These are phyloP conservation scores for Ottelia alismoides DNA, from an alignment of 106 monocot species.

Conservation along the genomic window DNA sequence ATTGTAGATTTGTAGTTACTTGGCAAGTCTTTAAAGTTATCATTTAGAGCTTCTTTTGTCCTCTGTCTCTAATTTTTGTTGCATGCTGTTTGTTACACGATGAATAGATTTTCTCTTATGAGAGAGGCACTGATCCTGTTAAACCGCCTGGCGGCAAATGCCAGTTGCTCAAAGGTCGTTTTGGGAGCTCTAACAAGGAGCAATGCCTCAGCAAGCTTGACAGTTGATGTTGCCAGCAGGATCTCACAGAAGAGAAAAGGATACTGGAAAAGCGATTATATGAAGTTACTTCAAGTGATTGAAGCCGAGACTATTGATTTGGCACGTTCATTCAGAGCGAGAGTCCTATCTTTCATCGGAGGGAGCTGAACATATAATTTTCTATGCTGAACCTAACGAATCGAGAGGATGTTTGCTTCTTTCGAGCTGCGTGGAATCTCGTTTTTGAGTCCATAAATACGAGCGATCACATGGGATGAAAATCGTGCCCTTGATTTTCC, in stretches of 20 bases:
- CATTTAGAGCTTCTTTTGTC: background rate
- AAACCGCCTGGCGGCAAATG: slow-evolving; percentile 69
- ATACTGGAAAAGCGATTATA: background rate
- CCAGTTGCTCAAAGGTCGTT: slow-evolving; percentile 36
- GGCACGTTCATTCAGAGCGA: slow-evolving; percentile 32
- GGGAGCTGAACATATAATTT: no score
- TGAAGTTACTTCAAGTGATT: slow-evolving; percentile 11
- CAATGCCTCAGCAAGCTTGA: slow-evolving; percentile 29
- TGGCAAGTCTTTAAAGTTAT: no score
- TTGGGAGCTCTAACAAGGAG: slow-evolving; percentile 46
- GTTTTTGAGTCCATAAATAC: no score
- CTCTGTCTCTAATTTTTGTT: background rate
- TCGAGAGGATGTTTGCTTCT: no score
- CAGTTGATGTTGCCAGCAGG: slow-evolving; percentile 48
- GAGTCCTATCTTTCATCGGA: slow-evolving; percentile 55
- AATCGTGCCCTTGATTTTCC: no score
- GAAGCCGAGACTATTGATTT: slow-evolving; percentile 53
- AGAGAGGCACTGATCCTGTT: slow-evolving; percentile 78
- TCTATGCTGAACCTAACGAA: no score
- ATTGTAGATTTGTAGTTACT: no score
- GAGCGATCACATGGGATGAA: no score
- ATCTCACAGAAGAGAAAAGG: slow-evolving; percentile 21
- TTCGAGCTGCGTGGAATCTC: no score
- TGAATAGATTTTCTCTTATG: slow-evolving; percentile 31
- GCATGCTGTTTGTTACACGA: background rate